Evolutionary conservation across 305 asterid genomes (phyloP).

Genomic region (Solanum hybrid): DNA sequence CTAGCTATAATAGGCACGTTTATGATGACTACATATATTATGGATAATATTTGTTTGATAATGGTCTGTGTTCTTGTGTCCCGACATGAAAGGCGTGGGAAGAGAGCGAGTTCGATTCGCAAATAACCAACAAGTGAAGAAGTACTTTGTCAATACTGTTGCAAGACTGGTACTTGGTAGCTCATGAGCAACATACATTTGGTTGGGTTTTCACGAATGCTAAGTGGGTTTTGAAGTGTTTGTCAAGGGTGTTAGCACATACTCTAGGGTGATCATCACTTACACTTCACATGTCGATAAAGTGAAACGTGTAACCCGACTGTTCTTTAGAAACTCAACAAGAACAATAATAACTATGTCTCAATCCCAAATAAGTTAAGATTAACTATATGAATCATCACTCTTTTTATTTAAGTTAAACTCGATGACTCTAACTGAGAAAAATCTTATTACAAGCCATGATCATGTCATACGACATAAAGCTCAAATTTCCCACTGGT

Average conservation of each 20-base stretch:
- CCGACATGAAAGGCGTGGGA: not conserved
- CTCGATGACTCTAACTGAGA: not conserved
- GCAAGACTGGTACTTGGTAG: not conserved
- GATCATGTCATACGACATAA: not conserved
- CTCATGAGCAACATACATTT: not conserved
- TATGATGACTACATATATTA: not conserved
- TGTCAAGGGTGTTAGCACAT: not conserved
- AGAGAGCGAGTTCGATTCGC: not conserved
- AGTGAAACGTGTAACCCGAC: fast-evolving
- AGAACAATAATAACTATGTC: not conserved
- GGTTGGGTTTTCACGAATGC: not conserved
- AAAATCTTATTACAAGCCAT: not conserved
- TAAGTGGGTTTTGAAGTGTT: not conserved
- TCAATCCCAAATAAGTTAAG: not conserved
- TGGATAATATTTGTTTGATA: not conserved
- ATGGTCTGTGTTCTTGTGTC: not conserved
- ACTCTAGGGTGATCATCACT: not conserved
- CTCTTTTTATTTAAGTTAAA: not conserved
- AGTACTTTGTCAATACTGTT: not conserved
- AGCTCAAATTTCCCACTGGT: not conserved
- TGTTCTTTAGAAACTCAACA: not conserved
- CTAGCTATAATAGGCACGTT: not conserved
- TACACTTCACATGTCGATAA: not conserved
- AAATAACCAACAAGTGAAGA: not conserved
- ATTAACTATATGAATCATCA: not conserved